Conservation (phyloP, 2,329 filamentous ascomycete species). For the Gnomoniopsis sp. region DNA sequence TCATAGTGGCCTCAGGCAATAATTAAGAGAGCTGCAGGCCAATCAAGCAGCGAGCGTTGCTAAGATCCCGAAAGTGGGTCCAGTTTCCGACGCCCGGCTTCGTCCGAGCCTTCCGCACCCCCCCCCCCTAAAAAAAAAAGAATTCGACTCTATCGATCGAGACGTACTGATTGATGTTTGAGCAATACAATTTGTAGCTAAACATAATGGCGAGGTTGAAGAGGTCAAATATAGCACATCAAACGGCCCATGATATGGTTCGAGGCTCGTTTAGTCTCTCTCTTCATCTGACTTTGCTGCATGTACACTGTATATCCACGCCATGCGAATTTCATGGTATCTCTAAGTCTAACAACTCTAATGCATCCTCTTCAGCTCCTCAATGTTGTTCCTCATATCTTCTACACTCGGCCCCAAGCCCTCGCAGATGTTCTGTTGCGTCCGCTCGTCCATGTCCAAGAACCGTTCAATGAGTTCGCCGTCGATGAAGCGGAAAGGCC, state of each 20-base stretch:
- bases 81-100: neutral
- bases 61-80: slow-evolving; percentile 1
- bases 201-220: too few species aligned
- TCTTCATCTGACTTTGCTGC: neutral
- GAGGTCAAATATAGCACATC: too few species aligned
- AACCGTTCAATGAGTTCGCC: slow-evolving; percentile 88
- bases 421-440: slow-evolving; percentile 50
- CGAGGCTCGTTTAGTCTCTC: too few species aligned
- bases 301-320: neutral
- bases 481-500: slow-evolving; percentile 85
- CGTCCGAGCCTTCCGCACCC: neutral
- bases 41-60: too few species aligned
- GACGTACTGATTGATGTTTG: too few species aligned
- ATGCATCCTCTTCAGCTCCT: slow-evolving; percentile 61
- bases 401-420: slow-evolving; percentile 60
- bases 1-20: slow-evolving; percentile 18
- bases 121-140: too few species aligned
- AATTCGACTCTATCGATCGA: too few species aligned
- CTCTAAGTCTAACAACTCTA: slow-evolving; percentile 26
- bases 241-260: too few species aligned
- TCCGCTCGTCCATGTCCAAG: slow-evolving; percentile 62
- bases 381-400: slow-evolving; percentile 59
- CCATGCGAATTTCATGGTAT: too few species aligned
- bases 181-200: too few species aligned
- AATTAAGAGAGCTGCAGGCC: slow-evolving; percentile 17